A percentile compares a stretch with the other conserved stretches of the same genome.
Evolutionary conservation across 2,329 filamentous ascomycete genomes (phyloP).

Genomic region (Ascomycota sp.): DNA sequence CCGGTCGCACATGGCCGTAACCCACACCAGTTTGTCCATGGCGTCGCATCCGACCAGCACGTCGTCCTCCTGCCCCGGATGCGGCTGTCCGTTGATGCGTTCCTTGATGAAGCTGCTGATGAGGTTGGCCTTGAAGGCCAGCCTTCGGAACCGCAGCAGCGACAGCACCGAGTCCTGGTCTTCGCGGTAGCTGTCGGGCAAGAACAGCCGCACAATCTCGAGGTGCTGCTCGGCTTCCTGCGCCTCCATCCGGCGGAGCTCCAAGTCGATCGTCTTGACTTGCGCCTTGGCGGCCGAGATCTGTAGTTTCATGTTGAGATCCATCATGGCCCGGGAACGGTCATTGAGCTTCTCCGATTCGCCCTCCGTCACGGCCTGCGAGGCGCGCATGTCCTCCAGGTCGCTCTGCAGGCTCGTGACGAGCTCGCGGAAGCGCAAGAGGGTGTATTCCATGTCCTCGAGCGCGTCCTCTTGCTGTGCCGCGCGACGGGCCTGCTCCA

Average conservation of each 20-base stretch:
- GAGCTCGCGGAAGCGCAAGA: slow-evolving; percentile 74
- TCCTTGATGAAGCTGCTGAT: slow-evolving; percentile 64
- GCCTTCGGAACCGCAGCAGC: slow-evolving; percentile 67
- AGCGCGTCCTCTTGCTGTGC: slow-evolving; percentile 59
- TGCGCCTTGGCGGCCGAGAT: slow-evolving; percentile 79
- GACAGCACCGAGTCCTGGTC: slow-evolving; percentile 79
- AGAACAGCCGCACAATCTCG: slow-evolving; percentile 70
- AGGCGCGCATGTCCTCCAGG: slow-evolving; percentile 78
- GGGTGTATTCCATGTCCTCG: slow-evolving; percentile 76
- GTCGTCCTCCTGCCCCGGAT: slow-evolving; percentile 56
- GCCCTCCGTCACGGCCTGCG: slow-evolving; percentile 77
- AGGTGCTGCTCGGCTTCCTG: slow-evolving; percentile 79
- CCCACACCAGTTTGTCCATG: slow-evolving; percentile 69
- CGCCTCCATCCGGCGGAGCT: slow-evolving; percentile 68
- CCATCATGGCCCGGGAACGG: slow-evolving; percentile 85
- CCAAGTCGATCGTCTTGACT: slow-evolving; percentile 82
- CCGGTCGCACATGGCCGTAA: slow-evolving; percentile 63
- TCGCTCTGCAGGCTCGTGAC: slow-evolving; percentile 72
- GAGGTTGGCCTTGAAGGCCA: slow-evolving; percentile 72
- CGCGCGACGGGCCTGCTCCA: slow-evolving; percentile 57
- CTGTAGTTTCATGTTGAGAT: slow-evolving; percentile 87
- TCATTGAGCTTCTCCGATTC: slow-evolving; percentile 81
- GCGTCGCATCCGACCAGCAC: slow-evolving; percentile 63
- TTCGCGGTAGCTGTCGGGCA: slow-evolving; percentile 63
- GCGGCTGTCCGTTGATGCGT: slow-evolving; percentile 44